Base-by-base conservation (phyloP, 208 protist species). In the Zelonia costaricensis region DNA sequence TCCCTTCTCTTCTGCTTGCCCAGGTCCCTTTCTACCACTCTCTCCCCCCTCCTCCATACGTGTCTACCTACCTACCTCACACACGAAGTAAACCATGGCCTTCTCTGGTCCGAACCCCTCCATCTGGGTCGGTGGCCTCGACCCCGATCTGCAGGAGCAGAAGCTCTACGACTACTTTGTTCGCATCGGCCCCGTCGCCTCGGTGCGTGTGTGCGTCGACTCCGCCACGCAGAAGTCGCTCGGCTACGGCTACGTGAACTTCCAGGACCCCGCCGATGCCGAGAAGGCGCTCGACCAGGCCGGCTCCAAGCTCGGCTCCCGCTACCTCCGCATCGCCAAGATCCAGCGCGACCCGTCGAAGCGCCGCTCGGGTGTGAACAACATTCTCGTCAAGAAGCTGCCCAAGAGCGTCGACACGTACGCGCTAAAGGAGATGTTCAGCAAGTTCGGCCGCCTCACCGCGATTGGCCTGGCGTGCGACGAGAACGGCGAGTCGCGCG, bases 241-340 rank as follows among this genome's bases (percentile, higher is more conserved):
- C 49, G 97, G 97, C 54, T 99, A 99, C 81, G 98, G 97, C 48
- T 99, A 99, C 84, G 97, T 99, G 33, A 99, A 99, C 95, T 99
- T 99, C 71, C 96, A 99, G 80, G 97, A 95, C 73, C 79, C 90
- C 49, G 80, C 89, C 27, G 98, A 99, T 86, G 98, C 98, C 38
- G 98, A 99, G 81, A 95, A 98, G 78, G 98, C 98, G 10, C 74
- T 99, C 40, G 98, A 99, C 65, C 98, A 97, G 31, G 84, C 99
- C 52, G 99, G 99, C 83, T 87, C 87, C 4, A 83, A 80, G 64
- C 96, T 99, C 39, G 93, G 93, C 35, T 84, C 70, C 54, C 85
- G 87, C 55, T 92, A 97, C 70, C 95, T 97, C 63, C 96, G 98
- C 75, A 98, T 99, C 79, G 98, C 99, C 89, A 99, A 97, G 94